Conservation (phyloP, 306 rosid genomes). For the Ziziphus jujuba region DNA sequence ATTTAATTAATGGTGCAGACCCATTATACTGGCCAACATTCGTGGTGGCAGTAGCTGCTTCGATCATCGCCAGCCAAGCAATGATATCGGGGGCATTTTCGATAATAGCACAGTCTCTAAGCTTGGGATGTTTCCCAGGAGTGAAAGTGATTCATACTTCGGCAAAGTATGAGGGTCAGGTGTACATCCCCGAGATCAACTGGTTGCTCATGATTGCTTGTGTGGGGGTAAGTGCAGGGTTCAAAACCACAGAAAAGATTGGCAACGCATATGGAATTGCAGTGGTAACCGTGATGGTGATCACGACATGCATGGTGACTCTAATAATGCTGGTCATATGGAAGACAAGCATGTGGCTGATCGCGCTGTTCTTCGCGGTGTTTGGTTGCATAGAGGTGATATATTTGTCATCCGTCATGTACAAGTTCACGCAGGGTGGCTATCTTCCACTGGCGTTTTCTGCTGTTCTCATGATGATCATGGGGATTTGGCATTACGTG, state of each 20-base stretch:
- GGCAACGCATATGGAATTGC: constrained; percentile 90
- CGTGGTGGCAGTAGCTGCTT: constrained; percentile 69
- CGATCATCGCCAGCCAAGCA: constrained; percentile 87
- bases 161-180: constrained; percentile 65
- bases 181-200: constrained; percentile 75
- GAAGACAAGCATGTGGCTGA: constrained; percentile 66
- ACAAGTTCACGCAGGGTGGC: constrained; percentile 72
- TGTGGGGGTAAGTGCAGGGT: constrained; percentile 54
- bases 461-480: constrained; percentile 37
- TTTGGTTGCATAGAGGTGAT: constrained; percentile 45
- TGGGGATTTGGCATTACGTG: constrained; percentile 82
- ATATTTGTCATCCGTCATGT: constrained; percentile 53
- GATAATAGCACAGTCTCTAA: constrained; percentile 64
- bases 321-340: constrained; percentile 72
- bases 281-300: constrained; percentile 66
- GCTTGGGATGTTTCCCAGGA: constrained; percentile 76
- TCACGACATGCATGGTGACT: constrained; percentile 54
- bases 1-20: constrained; percentile 31
- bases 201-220: constrained; percentile 74
- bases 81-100: constrained; percentile 90
- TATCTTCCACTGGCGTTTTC: constrained; percentile 62
- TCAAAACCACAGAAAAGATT: constrained; percentile 67
- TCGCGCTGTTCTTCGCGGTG: constrained; percentile 41
- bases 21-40: constrained; percentile 85
- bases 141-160: constrained; percentile 86